Evolutionary conservation across 2,329 filamentous ascomycete species (phyloP).

Genomic region (Davidsoniella neocaledoniae): DNA sequence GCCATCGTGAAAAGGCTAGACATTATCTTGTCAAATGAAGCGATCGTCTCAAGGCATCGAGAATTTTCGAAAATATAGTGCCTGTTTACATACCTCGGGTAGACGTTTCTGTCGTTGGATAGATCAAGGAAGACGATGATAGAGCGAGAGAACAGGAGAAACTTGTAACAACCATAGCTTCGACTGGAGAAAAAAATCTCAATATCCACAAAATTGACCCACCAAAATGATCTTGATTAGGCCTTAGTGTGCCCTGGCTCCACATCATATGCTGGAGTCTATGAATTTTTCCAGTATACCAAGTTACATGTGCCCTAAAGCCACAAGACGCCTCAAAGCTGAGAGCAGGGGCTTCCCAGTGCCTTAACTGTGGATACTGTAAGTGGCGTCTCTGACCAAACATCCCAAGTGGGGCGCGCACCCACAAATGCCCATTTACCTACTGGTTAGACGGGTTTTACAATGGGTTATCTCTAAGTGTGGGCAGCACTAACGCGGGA

Average conservation of each 20-base stretch:
- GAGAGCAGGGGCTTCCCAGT: background rate
- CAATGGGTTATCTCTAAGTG: conserved; percentile 4
- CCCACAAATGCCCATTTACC: conserved; percentile 26
- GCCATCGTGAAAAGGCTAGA: conserved; percentile 33
- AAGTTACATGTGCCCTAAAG: conserved; percentile 7
- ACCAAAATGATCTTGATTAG: conserved; percentile 3
- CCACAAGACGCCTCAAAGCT: conserved; percentile 3
- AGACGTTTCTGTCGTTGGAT: conserved; percentile 10
- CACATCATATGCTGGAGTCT: background rate
- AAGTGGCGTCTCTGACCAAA: background rate
- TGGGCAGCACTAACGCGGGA: conserved; percentile 13
- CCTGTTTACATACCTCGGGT: conserved; percentile 11
- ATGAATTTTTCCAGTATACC: too few species aligned
- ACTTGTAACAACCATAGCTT: conserved; percentile 1
- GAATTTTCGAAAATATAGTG: background rate
- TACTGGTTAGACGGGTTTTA: background rate
- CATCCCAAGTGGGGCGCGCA: conserved; percentile 20
- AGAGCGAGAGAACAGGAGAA: conserved; percentile 9
- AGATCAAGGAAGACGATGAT: conserved; percentile 8
- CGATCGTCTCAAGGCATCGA: conserved; percentile 14
- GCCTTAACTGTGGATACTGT: too few species aligned
- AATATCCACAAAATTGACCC: conserved; percentile 8
- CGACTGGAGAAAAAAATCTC: conserved; percentile 4
- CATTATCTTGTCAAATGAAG: conserved; percentile 10
- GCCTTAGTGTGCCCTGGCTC: conserved; percentile 21